phyloP scores from a whole-genome alignment of 2,329 filamentous ascomycete species.

The Xylariaceae sp. region DNA sequence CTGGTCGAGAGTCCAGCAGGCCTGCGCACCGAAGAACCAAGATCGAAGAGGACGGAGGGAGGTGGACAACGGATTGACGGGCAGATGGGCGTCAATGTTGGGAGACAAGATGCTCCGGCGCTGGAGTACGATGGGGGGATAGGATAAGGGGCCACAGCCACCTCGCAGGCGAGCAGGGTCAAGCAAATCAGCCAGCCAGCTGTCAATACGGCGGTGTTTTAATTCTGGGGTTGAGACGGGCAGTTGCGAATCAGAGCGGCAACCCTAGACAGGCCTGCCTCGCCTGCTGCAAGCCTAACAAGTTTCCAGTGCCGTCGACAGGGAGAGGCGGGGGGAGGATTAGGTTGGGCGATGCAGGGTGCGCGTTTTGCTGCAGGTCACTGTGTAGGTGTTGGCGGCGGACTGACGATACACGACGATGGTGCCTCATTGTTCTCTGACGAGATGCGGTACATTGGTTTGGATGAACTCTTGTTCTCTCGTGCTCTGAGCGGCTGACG shows the following conservation, averaged over 20 bases:
- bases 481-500: too few relatives aligned
- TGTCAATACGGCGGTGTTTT: conserved; percentile 8
- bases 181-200: conserved; percentile 12
- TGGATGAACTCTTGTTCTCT: too few relatives aligned
- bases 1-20: conserved; percentile 5
- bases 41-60: conserved; percentile 2
- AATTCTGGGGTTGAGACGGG: conserved; percentile 1
- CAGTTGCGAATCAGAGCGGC: conserved; percentile 1
- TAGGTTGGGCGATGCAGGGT: not conserved
- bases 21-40: conserved; percentile 7
- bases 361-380: not conserved
- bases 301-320: too few relatives aligned
- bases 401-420: too few relatives aligned
- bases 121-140: not conserved
- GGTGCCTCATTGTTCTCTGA: too few relatives aligned
- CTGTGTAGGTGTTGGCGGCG: too few relatives aligned
- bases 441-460: too few relatives aligned
- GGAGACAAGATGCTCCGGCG: not conserved
- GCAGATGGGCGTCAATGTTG: conserved; percentile 7
- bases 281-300: not conserved
- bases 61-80: conserved; percentile 7
- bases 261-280: not conserved
- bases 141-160: conserved; percentile 1
- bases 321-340: not conserved
- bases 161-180: not conserved